phyloP scores from a whole-genome alignment of 208 protist species.

The Phytomonas francai region DNA sequence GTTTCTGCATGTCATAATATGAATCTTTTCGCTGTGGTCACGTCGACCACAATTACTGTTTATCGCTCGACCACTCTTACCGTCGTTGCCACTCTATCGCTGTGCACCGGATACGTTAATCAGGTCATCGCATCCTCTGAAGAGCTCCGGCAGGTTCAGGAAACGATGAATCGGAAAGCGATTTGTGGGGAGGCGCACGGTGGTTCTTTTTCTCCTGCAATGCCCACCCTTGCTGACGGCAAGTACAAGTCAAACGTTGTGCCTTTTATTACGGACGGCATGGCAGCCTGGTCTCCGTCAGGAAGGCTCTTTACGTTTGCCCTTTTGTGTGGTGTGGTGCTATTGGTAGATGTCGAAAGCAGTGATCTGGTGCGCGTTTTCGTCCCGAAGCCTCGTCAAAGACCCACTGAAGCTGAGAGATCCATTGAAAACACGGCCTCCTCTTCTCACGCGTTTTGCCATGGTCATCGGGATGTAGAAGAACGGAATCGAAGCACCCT shows the following conservation, averaged over 20 bases:
- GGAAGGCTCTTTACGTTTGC: constrained; percentile 59
- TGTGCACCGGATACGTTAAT: constrained; percentile 11
- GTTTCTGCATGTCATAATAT: constrained; percentile 67
- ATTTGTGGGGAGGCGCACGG: neutral
- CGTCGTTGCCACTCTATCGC: constrained; percentile 39
- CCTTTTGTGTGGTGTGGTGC: constrained; percentile 31
- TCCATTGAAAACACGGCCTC: too few species aligned
- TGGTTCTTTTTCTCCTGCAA: constrained; percentile 14
- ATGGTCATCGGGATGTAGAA: too few species aligned
- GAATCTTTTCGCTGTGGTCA: constrained; percentile 73
- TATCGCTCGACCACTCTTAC: constrained; percentile 78
- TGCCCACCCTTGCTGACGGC: too few species aligned
- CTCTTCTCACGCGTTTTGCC: too few species aligned
- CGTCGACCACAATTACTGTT: constrained; percentile 32
- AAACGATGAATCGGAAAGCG: neutral
- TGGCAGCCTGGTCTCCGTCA: constrained; percentile 56
- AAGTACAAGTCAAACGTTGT: too few species aligned
- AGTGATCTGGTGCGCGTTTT: constrained; percentile 53
- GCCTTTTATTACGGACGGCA: constrained; percentile 8
- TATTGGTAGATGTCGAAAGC: constrained; percentile 66
- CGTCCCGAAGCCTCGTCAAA: constrained; percentile 10
- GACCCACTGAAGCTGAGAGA: neutral
- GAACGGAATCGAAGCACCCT: too few species aligned
- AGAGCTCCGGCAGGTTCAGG: neutral
- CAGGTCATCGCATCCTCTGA: constrained; percentile 9